Evolutionary conservation across 805 yeast genomes (phyloP), one percentile per base, ranked within the genome.

Genomic region (Pachysolen tannophilus): DNA sequence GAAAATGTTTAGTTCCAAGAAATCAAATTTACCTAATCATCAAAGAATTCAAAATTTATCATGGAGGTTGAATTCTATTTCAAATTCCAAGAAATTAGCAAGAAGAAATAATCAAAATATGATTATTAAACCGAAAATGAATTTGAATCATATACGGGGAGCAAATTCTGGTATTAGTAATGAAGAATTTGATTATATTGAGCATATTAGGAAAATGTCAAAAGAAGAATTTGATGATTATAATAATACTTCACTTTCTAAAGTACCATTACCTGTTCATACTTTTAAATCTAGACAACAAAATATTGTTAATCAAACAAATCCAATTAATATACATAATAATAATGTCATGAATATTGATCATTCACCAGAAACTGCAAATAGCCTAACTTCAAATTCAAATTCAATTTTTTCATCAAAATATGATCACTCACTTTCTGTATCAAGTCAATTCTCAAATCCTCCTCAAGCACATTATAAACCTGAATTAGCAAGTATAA

Each of bases 131-230:
- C 9, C 35, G 43, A 15, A 37, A 30, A 32, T 44, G 37, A 30
- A 47, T 44, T 28, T 32, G 44, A 11, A 37, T 45, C 2, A 17
- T 48, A 8, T 25, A 46, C 20, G 45, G 48, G 19, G 43, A 42
- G 20, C 46, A 47, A 28, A 45, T 35, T 28, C 15, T n/a, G 35
- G 28, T 21, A 33, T 31, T 7, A 26, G 33, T 16, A 36, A 42
- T 23, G 43, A 37, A 17, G 51, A 49, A 31, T 57, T 59, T 34
- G 62, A 59, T 38, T 59, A 59, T 39, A 55, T 59, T 19, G 61
- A 56, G 34, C 64, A 59, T 40, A 59, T 59, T 28, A 48, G 60
- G 38, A 46, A 52, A 32, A 56, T 58, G 27, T 56, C 63, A 15
- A 53, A 51, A 34, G 59, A 55, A 33, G 61, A 59, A 34, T 55